Base-by-base conservation (phyloP, 1,284 basidiomycete species). In the Athelia sp. region DNA sequence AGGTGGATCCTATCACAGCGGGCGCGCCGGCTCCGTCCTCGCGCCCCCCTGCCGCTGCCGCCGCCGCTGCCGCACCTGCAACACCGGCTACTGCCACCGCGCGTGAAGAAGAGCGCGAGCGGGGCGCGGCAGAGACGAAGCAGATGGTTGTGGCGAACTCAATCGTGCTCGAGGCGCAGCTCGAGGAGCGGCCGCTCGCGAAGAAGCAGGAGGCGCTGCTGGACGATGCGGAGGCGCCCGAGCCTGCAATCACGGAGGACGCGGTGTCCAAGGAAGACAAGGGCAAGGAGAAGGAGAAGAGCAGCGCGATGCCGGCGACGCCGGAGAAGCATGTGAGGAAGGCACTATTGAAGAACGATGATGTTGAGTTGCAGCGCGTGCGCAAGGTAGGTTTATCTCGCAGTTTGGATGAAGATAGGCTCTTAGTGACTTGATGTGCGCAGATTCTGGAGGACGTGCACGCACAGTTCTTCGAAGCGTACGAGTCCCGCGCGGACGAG, bases 301-400 rank as follows among this genome's bases (percentile, higher is more conserved):
- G 47, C 3, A 26, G 23, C 32, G 48, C 50, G 17, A 44, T 51
- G 23, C 40, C 54, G 11, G 48, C 46, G 9, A 51, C 52, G 19
- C 56, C 65, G 21, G 74, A 77, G 51, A 78, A 76, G 54, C 58
- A 58, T 31, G 66, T 67, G 17, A 77, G 76, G 45, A 90, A 87
- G 58, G 88, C 93, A 0, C 67, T 98, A 23, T 70, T 98, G 47
- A 93, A 87, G 63, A 90, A 94, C 52, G 81, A 94, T 55, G 96
- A 99, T 64, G 62, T 65, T n/a, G 96, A 99, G 69, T 75, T 99
- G 43, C 70, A 74, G 14, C 76, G 96, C 17, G 74, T 98, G 11
- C 76, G 80, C 51, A 76, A 75, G 62, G 93, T 93, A 58, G 53
- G 79, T n/a, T n/a, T 53, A 19, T 44, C 50, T 35, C 26, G 49